These are phyloP conservation scores for Aspergillus spinulosporus DNA, from an alignment of 2,329 filamentous ascomycete species.

Conservation along the genomic window DNA sequence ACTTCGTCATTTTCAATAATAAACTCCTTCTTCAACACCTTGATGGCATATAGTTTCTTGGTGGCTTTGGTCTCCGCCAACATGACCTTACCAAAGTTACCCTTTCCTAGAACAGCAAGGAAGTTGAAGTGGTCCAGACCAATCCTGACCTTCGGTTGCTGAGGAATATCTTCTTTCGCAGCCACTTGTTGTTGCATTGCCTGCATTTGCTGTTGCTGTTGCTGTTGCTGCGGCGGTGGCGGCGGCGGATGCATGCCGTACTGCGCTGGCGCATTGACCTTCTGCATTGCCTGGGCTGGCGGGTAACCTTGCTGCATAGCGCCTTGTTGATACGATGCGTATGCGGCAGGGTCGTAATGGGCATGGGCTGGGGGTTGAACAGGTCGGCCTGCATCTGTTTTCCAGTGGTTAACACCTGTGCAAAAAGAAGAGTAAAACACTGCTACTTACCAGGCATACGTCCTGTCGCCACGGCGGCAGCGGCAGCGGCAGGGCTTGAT, in stretches of 20 bases:
- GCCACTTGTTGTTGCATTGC: slow-evolving; percentile 26
- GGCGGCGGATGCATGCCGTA: slow-evolving; percentile 33
- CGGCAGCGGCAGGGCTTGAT: slow-evolving; percentile 49
- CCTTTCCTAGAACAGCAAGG: slow-evolving; percentile 94
- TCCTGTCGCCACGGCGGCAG: slow-evolving; percentile 51
- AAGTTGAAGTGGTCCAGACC: slow-evolving; percentile 99
- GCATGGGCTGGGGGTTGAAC: slow-evolving; percentile 47
- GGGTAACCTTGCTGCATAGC: slow-evolving; percentile 22
- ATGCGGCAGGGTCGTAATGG: slow-evolving; percentile 46
- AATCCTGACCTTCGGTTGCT: slow-evolving; percentile 63
- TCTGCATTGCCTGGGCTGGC: slow-evolving; percentile 27
- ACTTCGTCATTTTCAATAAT: slow-evolving; percentile 99
- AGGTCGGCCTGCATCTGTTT: slow-evolving; percentile 41
- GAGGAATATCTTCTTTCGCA: slow-evolving; percentile 33
- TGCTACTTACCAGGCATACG: slow-evolving; percentile 41
- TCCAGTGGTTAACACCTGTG: slow-evolving; percentile 24
- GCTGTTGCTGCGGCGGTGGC: slow-evolving; percentile 8
- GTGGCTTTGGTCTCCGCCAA: slow-evolving; percentile 92
- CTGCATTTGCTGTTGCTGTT: slow-evolving; percentile 24
- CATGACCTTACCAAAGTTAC: slow-evolving; percentile 99
- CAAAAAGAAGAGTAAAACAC: background rate
- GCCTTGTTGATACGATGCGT: slow-evolving; percentile 37
- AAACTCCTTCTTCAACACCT: slow-evolving; percentile 99
- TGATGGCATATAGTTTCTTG: slow-evolving; percentile 94
- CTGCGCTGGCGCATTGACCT: slow-evolving; percentile 21